Percentiles rank a stretch among this genome's conserved stretches.
Conservation (phyloP, 305 asterid species). For the Solanum aculeatissimum region DNA sequence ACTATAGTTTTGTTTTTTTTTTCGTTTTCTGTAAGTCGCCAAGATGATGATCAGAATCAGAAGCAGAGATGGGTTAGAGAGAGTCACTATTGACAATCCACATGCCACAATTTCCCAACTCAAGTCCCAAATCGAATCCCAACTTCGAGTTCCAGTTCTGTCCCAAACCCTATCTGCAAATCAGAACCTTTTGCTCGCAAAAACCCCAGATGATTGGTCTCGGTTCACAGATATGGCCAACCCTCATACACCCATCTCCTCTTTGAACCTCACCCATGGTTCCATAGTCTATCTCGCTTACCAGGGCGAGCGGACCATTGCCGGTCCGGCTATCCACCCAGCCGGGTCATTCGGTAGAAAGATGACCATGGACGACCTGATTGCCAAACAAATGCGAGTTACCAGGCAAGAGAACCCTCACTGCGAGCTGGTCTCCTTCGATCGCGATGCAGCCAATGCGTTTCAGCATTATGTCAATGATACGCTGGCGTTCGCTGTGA, state of each 20-base stretch:
- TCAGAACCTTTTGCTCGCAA: slow-evolving; percentile 74
- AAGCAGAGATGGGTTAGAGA: slow-evolving; percentile 92
- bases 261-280: slow-evolving; percentile 59
- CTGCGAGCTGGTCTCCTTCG: slow-evolving; percentile 82
- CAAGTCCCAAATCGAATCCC: slow-evolving; percentile 59
- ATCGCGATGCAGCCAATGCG: slow-evolving; percentile 82
- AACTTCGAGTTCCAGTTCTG: slow-evolving; percentile 62
- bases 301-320: slow-evolving; percentile 74
- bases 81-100: slow-evolving; percentile 57
- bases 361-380: slow-evolving; percentile 97
- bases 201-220: slow-evolving; percentile 46
- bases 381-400: slow-evolving; percentile 91
- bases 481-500: slow-evolving; percentile 70
- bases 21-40: neutral
- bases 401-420: slow-evolving; percentile 85
- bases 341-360: slow-evolving; percentile 89
- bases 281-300: slow-evolving; percentile 73
- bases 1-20: neutral
- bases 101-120: slow-evolving; percentile 49
- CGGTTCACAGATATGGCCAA: slow-evolving; percentile 61
- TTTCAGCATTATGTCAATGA: slow-evolving; percentile 96
- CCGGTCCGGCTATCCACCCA: slow-evolving; percentile 60
- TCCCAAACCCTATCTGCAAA: slow-evolving; percentile 74
- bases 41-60: slow-evolving; percentile 94
- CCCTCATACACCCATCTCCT: slow-evolving; percentile 31